Evolutionary conservation across 2,329 filamentous ascomycete genomes (phyloP).

Genomic region (Seiridium cupressi): DNA sequence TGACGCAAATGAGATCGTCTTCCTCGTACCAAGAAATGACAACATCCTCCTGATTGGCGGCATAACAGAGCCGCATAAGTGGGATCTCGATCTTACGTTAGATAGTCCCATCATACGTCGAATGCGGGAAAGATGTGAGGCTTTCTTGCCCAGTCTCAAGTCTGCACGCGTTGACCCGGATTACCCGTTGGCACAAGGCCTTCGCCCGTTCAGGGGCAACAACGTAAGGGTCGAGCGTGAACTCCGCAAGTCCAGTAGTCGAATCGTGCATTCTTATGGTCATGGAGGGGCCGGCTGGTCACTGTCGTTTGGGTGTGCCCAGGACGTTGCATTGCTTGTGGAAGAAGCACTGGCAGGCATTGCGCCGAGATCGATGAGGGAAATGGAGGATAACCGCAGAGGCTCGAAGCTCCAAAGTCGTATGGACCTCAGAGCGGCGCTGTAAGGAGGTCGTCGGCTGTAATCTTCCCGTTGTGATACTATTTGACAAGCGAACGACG

Average conservation of each 20-base stretch:
- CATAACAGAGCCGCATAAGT: slow-evolving; percentile 34
- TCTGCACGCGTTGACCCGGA: slow-evolving; percentile 35
- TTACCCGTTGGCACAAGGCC: slow-evolving; percentile 41
- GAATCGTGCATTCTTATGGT: slow-evolving; percentile 43
- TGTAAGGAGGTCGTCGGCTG: neutral
- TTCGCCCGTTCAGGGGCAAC: slow-evolving; percentile 35
- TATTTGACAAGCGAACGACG: neutral
- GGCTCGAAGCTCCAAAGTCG: neutral
- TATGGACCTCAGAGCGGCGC: neutral
- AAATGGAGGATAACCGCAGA: slow-evolving; percentile 14
- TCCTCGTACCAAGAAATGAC: slow-evolving; percentile 42
- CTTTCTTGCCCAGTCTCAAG: slow-evolving; percentile 37
- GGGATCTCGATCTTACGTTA: slow-evolving; percentile 34
- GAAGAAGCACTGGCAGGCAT: slow-evolving; percentile 30
- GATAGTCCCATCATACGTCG: slow-evolving; percentile 35
- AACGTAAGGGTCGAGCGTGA: slow-evolving; percentile 44
- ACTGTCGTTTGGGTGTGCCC: slow-evolving; percentile 36
- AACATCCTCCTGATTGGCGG: slow-evolving; percentile 39
- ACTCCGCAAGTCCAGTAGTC: slow-evolving; percentile 27
- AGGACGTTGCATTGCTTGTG: slow-evolving; percentile 31
- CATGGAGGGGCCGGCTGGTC: slow-evolving; percentile 44
- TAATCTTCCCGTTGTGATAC: too few relatives aligned
- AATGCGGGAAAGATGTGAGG: slow-evolving; percentile 41
- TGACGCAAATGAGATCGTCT: slow-evolving; percentile 36
- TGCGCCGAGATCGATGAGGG: slow-evolving; percentile 26